Base-by-base conservation (phyloP, 2,329 filamentous ascomycete species). In the Chaetomium globosum region DNA sequence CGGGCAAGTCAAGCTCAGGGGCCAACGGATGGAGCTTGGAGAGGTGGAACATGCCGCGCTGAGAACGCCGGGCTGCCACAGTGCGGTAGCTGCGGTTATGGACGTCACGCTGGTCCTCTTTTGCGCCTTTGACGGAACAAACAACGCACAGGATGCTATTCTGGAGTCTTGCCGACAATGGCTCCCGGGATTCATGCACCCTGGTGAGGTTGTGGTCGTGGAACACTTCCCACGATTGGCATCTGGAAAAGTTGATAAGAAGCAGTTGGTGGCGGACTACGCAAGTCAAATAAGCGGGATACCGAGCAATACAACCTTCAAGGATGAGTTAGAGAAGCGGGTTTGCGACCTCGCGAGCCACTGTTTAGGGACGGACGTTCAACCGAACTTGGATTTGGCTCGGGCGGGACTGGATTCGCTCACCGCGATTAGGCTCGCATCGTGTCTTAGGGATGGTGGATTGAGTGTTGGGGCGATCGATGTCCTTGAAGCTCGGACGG, bases 1-100 rank as follows among this genome's bases (percentile, higher is more conserved):
- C 58, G 92, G 91, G 0, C 93, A 97, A 75, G 88, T 97, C 59
- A 97, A 97, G 76, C 81, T 97, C 8, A 85, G 92, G 61, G 93
- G 93, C 1, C 93, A 96, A 76, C 83, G 92, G 57, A 85, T 96
- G 59, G 90, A 95, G 73, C 84, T 95, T 4, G 90, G 90, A 0
- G 92, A 93, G 73, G 82, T 93, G 23, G 91, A 94, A 73, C 86
- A 91, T 70, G 89, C 86, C 0, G 82, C 88, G 2, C 81, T 89
- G 53, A 84, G 84, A 62, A 83, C 85, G 0, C 73, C 79, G 0
- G 85, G 85, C 0, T 88, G 92, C 55, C 87, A 88, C 67, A 84
- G 84, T 55, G 88, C 87, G 1, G 83, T 88, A 16, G 91, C 87
- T 1, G 82, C 86, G 30, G 87, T 96, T 1, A 78, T 92, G 31